A percentile compares a stretch with the other conserved stretches of the same genome.
Evolutionary conservation across 2,329 filamentous ascomycete species (phyloP).

Genomic region (Huntiella savannae): DNA sequence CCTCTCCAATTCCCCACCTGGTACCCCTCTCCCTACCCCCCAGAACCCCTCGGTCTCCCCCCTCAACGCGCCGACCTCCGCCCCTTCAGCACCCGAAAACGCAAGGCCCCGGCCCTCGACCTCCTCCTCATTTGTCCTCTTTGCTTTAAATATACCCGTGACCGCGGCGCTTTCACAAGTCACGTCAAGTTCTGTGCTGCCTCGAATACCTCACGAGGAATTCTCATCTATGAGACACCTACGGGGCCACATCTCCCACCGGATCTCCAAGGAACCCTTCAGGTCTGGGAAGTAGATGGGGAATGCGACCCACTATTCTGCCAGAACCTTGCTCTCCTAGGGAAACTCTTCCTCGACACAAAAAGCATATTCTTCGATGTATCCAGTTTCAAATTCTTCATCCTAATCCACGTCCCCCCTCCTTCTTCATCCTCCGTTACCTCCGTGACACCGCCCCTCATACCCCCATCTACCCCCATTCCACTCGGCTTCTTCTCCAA

Average conservation of each 20-base stretch:
- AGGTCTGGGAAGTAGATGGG: slow-evolving; percentile 84
- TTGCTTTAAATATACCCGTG: slow-evolving; percentile 81
- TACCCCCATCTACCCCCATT: slow-evolving; percentile 18
- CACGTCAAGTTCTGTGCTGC: slow-evolving; percentile 35
- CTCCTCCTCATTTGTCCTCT: slow-evolving; percentile 71
- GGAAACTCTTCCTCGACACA: slow-evolving; percentile 92
- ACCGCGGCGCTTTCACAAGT: slow-evolving; percentile 36
- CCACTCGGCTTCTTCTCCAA: slow-evolving; percentile 97
- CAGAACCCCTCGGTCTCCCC: slow-evolving; percentile 37
- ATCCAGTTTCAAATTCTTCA: slow-evolving; percentile 81
- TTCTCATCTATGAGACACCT: slow-evolving; percentile 14
- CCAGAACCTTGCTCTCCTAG: slow-evolving; percentile 88
- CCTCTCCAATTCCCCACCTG: slow-evolving; percentile 71
- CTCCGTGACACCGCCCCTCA: slow-evolving; percentile 1
- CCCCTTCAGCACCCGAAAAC: slow-evolving; percentile 14
- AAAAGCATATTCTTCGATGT: slow-evolving; percentile 98
- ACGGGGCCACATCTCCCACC: slow-evolving; percentile 60
- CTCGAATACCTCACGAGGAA: too few species aligned
- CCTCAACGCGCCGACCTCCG: slow-evolving; percentile 13
- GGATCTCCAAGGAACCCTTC: slow-evolving; percentile 27
- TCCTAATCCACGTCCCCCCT: slow-evolving; percentile 48
- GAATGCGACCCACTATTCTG: slow-evolving; percentile 77
- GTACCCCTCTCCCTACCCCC: slow-evolving; percentile 83
- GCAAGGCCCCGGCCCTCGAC: slow-evolving; percentile 31
- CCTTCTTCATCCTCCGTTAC: slow-evolving; percentile 1